These are phyloP conservation scores for Anisogramma anomala DNA, from an alignment of 2,329 filamentous ascomycete species.

Conservation along the genomic window DNA sequence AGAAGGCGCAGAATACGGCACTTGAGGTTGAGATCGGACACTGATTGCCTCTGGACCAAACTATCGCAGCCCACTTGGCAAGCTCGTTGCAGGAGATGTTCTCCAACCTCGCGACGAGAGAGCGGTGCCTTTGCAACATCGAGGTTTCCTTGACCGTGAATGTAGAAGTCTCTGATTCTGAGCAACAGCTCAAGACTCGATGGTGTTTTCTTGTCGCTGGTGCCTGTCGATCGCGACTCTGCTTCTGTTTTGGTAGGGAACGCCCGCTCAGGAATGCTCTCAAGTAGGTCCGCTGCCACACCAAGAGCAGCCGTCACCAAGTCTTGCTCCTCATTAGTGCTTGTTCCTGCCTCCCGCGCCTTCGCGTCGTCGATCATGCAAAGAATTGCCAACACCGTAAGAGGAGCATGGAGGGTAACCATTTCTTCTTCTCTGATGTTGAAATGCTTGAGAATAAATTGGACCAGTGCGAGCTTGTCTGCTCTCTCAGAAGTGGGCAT, in stretches of 20 bases:
- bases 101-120: slow-evolving; percentile 40
- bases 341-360: slow-evolving; percentile 21
- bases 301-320: slow-evolving; percentile 26
- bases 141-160: slow-evolving; percentile 57
- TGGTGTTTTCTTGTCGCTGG: slow-evolving; percentile 23
- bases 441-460: slow-evolving; percentile 77
- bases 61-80: slow-evolving; percentile 39
- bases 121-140: slow-evolving; percentile 53
- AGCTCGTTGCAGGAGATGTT: slow-evolving; percentile 52
- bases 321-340: slow-evolving; percentile 12
- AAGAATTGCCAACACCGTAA: slow-evolving; percentile 55
- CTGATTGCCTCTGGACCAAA: slow-evolving; percentile 28
- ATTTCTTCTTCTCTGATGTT: slow-evolving; percentile 95
- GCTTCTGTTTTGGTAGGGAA: slow-evolving; percentile 30
- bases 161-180: slow-evolving; percentile 55
- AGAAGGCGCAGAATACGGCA: slow-evolving; percentile 48
- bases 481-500: slow-evolving; percentile 36
- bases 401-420: slow-evolving; percentile 72
- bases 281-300: slow-evolving; percentile 47
- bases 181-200: slow-evolving; percentile 44
- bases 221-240: slow-evolving; percentile 9
- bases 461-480: slow-evolving; percentile 59
- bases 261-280: slow-evolving; percentile 52
- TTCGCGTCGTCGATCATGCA: slow-evolving; percentile 47
- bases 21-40: slow-evolving; percentile 42